Evolutionary conservation across 371 early-diverging fungal genomes (phyloP).

Genomic region (Rhizopus stolonifer): DNA sequence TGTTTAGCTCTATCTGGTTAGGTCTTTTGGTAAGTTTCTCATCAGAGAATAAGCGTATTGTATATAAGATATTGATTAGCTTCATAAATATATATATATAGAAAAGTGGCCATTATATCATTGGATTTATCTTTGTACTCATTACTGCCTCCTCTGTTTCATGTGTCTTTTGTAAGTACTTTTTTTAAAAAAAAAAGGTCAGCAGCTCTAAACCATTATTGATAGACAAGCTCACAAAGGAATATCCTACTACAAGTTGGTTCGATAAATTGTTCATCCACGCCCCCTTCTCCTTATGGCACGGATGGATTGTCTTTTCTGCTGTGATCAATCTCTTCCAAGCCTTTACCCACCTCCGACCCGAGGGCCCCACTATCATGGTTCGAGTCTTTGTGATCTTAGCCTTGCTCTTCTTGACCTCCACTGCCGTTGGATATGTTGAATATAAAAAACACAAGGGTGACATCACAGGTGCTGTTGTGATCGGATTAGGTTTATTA

Average conservation of each 20-base stretch:
- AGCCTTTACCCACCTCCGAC: conserved; percentile 47
- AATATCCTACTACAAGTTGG: conserved; percentile 43
- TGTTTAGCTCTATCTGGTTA: conserved; percentile 62
- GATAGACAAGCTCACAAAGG: conserved; percentile 49
- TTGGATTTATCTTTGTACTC: conserved; percentile 49
- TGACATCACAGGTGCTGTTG: conserved; percentile 61
- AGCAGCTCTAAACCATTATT: neutral
- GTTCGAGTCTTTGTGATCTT: conserved; percentile 52
- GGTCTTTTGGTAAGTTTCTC: conserved; percentile 64
- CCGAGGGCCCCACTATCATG: conserved; percentile 48
- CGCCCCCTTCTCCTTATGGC: conserved; percentile 74
- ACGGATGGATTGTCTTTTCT: conserved; percentile 69
- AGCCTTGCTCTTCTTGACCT: conserved; percentile 56
- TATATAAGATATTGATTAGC: conserved; percentile 17
- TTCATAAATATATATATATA: conserved; percentile 13
- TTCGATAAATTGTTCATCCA: conserved; percentile 63
- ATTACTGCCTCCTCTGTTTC: conserved; percentile 49
- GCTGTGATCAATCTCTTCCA: conserved; percentile 63
- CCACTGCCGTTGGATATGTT: conserved; percentile 66
- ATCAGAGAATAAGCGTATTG: no score
- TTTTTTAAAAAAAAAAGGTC: neutral
- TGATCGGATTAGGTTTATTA: conserved; percentile 53
- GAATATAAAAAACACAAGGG: conserved; percentile 64
- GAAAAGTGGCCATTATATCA: conserved; percentile 39
- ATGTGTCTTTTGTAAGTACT: conserved; percentile 48